Evolutionary conservation across 1,284 basidiomycete species (phyloP).

Genomic region (Tilletiaria anomala): DNA sequence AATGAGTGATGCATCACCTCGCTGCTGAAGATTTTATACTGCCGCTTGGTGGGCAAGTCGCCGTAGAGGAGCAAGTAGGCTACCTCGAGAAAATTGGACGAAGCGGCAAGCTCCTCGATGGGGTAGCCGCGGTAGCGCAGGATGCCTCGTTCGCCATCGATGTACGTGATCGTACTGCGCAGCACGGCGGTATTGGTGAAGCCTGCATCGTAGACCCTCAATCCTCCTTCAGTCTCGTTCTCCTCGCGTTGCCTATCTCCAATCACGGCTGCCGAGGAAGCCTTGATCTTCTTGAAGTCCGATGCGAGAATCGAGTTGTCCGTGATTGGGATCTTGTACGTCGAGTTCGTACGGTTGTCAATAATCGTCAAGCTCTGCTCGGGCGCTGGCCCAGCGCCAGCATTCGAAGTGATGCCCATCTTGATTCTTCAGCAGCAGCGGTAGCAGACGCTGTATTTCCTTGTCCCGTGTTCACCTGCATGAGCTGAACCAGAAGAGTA

Average conservation of each 20-base stretch:
- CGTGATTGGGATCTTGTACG: constrained; percentile 50
- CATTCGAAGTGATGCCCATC: too few relatives aligned
- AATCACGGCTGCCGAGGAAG: constrained; percentile 42
- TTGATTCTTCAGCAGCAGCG: too few relatives aligned
- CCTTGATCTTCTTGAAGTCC: constrained; percentile 58
- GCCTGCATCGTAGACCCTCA: constrained; percentile 10
- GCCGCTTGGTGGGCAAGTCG: constrained; percentile 53
- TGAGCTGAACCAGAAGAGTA: too few relatives aligned
- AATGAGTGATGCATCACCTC: constrained; percentile 66
- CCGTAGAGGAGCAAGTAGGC: constrained; percentile 61
- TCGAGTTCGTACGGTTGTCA: constrained; percentile 71
- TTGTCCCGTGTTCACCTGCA: too few relatives aligned
- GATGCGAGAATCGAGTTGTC: constrained; percentile 45
- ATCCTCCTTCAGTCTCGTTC: constrained; percentile 48
- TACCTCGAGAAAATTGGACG: constrained; percentile 63
- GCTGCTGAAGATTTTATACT: constrained; percentile 52
- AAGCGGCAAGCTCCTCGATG: constrained; percentile 68
- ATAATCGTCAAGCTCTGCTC: constrained; percentile 49
- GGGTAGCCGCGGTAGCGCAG: constrained; percentile 54
- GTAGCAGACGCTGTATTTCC: too few relatives aligned
- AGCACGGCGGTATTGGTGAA: constrained; percentile 68
- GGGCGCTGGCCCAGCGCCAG: too few relatives aligned
- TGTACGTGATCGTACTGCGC: constrained; percentile 64
- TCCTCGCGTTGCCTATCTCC: constrained; percentile 43
- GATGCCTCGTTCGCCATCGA: constrained; percentile 48